Conservation (phyloP, 768 basidiomycete genomes). For the Suillus placidus region DNA sequence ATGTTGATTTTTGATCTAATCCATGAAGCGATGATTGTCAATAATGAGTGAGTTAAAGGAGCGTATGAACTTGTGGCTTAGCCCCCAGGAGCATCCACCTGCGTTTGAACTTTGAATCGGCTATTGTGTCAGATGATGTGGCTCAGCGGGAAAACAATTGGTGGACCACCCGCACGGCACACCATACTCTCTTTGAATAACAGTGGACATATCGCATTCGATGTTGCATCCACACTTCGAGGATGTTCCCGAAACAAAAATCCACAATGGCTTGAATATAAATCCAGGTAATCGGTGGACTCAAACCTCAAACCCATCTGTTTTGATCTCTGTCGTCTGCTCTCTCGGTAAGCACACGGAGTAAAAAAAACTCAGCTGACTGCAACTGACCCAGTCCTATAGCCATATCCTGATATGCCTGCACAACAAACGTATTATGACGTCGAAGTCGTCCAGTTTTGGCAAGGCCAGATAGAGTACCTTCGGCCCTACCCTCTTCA, state of each 20-base stretch:
- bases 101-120: background rate
- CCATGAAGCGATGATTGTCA: background rate
- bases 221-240: background rate
- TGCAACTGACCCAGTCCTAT: background rate
- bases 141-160: background rate
- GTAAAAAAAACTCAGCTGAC: background rate
- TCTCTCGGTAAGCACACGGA: background rate
- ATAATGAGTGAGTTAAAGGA: background rate
- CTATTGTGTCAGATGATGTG: background rate
- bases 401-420: constrained; percentile 7
- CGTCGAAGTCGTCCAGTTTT: constrained; percentile 35
- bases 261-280: background rate
- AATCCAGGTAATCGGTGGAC: background rate
- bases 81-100: background rate
- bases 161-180: background rate
- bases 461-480: constrained; percentile 24
- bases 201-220: background rate
- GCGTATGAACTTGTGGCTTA: background rate
- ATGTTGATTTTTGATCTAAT: background rate
- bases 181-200: background rate
- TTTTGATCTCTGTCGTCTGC: background rate
- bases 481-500: constrained; percentile 22
- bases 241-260: background rate
- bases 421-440: constrained; percentile 24
- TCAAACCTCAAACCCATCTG: background rate